These are phyloP conservation scores for Juncus inflexus DNA, from an alignment of 176 grass and related monocot genomes.

Conservation along the genomic window DNA sequence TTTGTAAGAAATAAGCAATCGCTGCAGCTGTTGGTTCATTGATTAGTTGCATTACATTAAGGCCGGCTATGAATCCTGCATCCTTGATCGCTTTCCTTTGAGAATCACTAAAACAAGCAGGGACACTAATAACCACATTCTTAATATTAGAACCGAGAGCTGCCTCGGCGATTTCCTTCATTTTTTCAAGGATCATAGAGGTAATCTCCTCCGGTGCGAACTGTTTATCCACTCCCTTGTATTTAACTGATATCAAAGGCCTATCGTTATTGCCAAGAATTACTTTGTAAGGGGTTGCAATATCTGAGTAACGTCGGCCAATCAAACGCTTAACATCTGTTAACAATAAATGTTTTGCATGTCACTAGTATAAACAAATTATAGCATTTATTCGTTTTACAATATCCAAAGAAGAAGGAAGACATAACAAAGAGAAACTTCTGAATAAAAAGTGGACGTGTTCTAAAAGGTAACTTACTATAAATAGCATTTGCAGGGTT, in stretches of 20 bases:
- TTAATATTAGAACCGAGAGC: neutral
- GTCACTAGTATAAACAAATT: no score
- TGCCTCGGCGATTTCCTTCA: constrained; percentile 4
- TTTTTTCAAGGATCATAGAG: neutral
- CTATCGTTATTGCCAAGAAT: neutral
- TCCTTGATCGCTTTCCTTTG: constrained; percentile 11
- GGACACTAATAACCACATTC: constrained; percentile 9
- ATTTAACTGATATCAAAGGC: neutral
- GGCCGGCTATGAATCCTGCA: neutral
- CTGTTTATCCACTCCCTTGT: neutral
- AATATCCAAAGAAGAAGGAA: no score
- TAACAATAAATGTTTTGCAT: neutral
- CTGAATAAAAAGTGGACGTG: no score
- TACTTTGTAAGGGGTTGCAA: neutral
- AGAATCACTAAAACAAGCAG: constrained; percentile 1
- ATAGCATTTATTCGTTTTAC: no score
- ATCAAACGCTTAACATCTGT: constrained; percentile 10
- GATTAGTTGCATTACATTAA: constrained; percentile 4
- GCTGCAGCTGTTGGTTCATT: constrained; percentile 2
- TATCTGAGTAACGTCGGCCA: neutral
- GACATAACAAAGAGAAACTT: no score
- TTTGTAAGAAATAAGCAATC: constrained; percentile 1
- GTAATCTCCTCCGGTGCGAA: constrained; percentile 8
- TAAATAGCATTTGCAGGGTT: no score
- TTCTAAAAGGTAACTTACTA: no score